Percentiles rank a stretch among this genome's conserved stretches.
Conservation (phyloP, 495 filamentous ascomycete genomes). For the Penicillium verhagenii region DNA sequence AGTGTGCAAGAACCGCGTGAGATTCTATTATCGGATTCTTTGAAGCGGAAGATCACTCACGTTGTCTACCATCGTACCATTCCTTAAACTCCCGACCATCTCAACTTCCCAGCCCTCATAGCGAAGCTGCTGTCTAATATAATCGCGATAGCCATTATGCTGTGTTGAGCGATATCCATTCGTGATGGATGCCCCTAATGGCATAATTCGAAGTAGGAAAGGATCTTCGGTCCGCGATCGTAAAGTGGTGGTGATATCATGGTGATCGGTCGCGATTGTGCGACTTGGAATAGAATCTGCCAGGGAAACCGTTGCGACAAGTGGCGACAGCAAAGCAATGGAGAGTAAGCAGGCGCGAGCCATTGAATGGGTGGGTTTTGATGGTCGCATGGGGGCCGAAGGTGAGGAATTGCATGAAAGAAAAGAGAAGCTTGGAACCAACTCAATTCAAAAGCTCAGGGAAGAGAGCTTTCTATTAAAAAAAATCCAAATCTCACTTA, state of each 20-base stretch:
- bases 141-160: conserved; percentile 54
- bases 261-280: not conserved
- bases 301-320: not conserved
- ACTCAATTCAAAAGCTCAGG: not conserved
- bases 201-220: conserved; percentile 47
- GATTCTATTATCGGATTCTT: not conserved
- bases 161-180: conserved; percentile 49
- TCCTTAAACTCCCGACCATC: conserved; percentile 47
- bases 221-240: conserved; percentile 1
- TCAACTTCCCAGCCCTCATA: conserved; percentile 43
- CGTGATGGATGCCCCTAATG: conserved; percentile 60
- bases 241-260: not conserved
- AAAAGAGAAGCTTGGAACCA: not conserved
- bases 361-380: not conserved
- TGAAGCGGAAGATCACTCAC: conserved; percentile 14
- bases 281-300: not conserved
- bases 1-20: conserved; percentile 1
- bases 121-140: conserved; percentile 38
- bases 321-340: not conserved
- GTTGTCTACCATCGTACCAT: conserved; percentile 50
- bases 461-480: not conserved
- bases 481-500: not conserved
- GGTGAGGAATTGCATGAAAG: not conserved
- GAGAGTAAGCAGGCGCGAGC: not conserved
- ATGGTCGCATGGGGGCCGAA: not conserved